Evolutionary conservation across 306 rosid genomes (phyloP).

Genomic region (Rosa chinensis): DNA sequence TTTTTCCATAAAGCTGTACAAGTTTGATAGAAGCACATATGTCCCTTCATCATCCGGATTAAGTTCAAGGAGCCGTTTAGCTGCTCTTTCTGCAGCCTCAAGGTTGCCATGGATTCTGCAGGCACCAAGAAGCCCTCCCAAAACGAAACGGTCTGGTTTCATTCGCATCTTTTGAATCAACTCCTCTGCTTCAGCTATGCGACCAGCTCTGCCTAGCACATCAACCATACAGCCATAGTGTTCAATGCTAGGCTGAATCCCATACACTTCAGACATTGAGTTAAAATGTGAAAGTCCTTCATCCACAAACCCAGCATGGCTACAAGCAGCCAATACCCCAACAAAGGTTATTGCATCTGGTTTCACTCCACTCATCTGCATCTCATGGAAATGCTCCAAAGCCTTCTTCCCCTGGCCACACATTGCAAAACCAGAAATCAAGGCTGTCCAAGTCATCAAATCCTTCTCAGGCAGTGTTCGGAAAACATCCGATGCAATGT

Average conservation of each 20-base stretch:
- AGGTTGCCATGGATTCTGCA: constrained; percentile 31
- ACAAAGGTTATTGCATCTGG: constrained; percentile 27
- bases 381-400: constrained; percentile 22
- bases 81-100: constrained; percentile 29
- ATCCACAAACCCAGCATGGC: constrained; percentile 24
- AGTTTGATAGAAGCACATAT: constrained; percentile 23
- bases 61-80: constrained; percentile 23
- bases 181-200: constrained; percentile 25
- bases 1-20: constrained; percentile 28
- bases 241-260: constrained; percentile 19
- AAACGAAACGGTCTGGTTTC: constrained; percentile 17
- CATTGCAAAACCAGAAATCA: constrained; percentile 27
- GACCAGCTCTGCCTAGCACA: constrained; percentile 11
- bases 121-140: constrained; percentile 26
- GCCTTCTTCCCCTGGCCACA: constrained; percentile 23
- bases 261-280: constrained; percentile 4
- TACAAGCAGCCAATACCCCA: constrained; percentile 28
- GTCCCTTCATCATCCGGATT: constrained; percentile 20
- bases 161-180: constrained; percentile 14
- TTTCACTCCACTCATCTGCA: constrained; percentile 25
- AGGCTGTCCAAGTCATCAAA: constrained; percentile 31
- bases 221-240: constrained; percentile 28
- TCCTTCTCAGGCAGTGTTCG: constrained; percentile 27
- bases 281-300: constrained; percentile 10
- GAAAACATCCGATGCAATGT: constrained; percentile 20